Base-by-base conservation (phyloP, 148 eudicot genomes). In the Rhododendron mucronatum region DNA sequence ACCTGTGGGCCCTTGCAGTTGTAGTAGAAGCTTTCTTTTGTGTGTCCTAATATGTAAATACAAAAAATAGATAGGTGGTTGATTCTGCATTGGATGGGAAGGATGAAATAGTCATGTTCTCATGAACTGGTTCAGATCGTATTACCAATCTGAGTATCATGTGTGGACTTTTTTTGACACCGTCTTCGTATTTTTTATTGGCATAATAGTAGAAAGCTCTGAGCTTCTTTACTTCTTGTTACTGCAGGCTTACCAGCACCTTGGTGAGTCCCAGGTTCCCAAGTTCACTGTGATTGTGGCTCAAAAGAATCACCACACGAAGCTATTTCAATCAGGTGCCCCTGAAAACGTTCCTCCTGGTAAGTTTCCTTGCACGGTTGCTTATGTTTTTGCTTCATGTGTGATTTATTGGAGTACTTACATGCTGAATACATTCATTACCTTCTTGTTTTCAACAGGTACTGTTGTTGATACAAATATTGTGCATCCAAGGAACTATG, bases 231-330 rank as follows among this genome's bases (percentile, higher is more conserved):
- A 35, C 4, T 67, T 78, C 86, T 53, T 57, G 61, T 53, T 78
- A 15, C 20, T 82, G 45, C 93, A 97, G 99, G 99, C 99, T 80
- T 95, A 91, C 83, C 87, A 89, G 84, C 86, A 88, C 86, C 93
- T 93, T 84, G 96, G 98, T 82, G 98, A 91, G 87, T 88, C 83
- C 78, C 87, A 94, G 47, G 55, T 90, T 81, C 99, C 99, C 45
- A 97, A 94, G 87, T 94, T 97, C 89, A 97, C 96, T 0, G 93
- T 97, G 86, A 93, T 97, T 85, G 95, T 97, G 78, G 98, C 98
- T 78, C 99, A 97, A 80, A 97, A 95, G 90, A 94, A 93, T 84
- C 99, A 97, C 85, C 93, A 93, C 85, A 95, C 95, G 14, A 93
- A 91, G 85, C 88, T 97, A 28, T 95, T 97, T 84, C 94, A 95